These are phyloP conservation scores for Coemansia sp. DNA, from an alignment of 192 early-diverging fungal species.

Conservation along the genomic window DNA sequence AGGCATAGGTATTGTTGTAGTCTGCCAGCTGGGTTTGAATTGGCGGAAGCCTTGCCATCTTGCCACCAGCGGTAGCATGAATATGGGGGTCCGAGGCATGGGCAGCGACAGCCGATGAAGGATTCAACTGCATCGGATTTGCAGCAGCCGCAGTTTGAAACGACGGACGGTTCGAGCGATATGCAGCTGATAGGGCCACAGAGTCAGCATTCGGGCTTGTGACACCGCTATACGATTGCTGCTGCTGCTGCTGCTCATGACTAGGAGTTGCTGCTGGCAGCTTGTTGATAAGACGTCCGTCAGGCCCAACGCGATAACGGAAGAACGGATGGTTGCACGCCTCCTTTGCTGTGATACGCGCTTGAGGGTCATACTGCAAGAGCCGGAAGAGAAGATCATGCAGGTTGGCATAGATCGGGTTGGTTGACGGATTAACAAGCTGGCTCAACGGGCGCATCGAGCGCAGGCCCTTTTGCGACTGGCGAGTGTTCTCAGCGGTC, in stretches of 20 bases:
- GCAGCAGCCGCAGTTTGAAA: constrained; percentile 14
- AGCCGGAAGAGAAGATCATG: constrained; percentile 71
- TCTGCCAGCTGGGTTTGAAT: neutral
- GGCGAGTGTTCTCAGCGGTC: constrained; percentile 36
- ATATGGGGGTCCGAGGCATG: neutral
- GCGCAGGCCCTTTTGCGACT: constrained; percentile 43
- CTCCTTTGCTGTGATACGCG: constrained; percentile 78
- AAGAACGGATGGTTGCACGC: constrained; percentile 89
- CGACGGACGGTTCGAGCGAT: constrained; percentile 29
- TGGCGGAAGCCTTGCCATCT: constrained; percentile 3
- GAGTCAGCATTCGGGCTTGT: constrained; percentile 10
- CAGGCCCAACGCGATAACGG: constrained; percentile 56
- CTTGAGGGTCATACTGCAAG: constrained; percentile 76
- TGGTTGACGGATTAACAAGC: constrained; percentile 52
- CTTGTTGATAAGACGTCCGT: constrained; percentile 35
- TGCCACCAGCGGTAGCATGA: neutral
- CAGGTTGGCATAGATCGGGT: constrained; percentile 58
- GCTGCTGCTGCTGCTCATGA: constrained; percentile 4
- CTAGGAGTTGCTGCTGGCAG: constrained; percentile 13
- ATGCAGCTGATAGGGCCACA: constrained; percentile 5
- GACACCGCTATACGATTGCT: neutral
- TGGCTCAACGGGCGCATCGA: constrained; percentile 47
- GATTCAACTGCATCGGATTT: constrained; percentile 7
- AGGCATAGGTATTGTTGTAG: constrained; percentile 2
- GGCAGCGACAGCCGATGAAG: constrained; percentile 12